These are phyloP conservation scores for Hyaloscypha hepaticicola DNA, from an alignment of 495 filamentous ascomycete species.

Conservation along the genomic window DNA sequence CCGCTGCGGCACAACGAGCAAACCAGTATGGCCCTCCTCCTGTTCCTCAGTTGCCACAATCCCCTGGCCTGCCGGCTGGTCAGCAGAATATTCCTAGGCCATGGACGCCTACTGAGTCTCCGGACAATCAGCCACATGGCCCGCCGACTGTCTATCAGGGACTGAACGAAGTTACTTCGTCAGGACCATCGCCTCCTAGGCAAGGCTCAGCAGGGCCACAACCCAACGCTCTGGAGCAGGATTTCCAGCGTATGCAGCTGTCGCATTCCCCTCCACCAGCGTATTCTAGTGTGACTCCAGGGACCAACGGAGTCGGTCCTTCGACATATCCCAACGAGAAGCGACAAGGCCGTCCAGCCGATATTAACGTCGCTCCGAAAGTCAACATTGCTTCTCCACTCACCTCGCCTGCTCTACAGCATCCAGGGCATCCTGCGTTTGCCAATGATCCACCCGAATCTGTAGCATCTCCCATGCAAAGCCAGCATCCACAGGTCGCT, in stretches of 20 bases:
- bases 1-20: slow-evolving; percentile 73
- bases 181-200: slow-evolving; percentile 34
- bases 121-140: slow-evolving; percentile 84
- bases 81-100: slow-evolving; percentile 60
- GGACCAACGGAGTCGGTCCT: slow-evolving; percentile 39
- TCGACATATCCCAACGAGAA: slow-evolving; percentile 82
- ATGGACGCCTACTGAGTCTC: slow-evolving; percentile 95
- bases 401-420: slow-evolving; percentile 50
- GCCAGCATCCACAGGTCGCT: slow-evolving; percentile 27
- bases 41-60: slow-evolving; percentile 38
- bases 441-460: slow-evolving; percentile 65
- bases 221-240: slow-evolving; percentile 64
- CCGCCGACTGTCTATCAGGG: slow-evolving; percentile 94
- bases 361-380: slow-evolving; percentile 22
- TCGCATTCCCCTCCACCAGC: slow-evolving; percentile 85
- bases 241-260: slow-evolving; percentile 84
- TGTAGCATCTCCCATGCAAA: slow-evolving; percentile 26
- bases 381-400: slow-evolving; percentile 32
- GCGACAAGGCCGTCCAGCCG: slow-evolving; percentile 28
- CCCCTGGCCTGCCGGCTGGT: slow-evolving; percentile 34
- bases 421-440: slow-evolving; percentile 75
- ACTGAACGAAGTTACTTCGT: slow-evolving; percentile 52
- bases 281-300: slow-evolving; percentile 74
- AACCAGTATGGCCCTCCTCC: slow-evolving; percentile 66
- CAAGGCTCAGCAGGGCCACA: slow-evolving; percentile 27